Evolutionary conservation across 75 land plant species (phyloP).

Genomic region (Cupressus sempervirens): DNA sequence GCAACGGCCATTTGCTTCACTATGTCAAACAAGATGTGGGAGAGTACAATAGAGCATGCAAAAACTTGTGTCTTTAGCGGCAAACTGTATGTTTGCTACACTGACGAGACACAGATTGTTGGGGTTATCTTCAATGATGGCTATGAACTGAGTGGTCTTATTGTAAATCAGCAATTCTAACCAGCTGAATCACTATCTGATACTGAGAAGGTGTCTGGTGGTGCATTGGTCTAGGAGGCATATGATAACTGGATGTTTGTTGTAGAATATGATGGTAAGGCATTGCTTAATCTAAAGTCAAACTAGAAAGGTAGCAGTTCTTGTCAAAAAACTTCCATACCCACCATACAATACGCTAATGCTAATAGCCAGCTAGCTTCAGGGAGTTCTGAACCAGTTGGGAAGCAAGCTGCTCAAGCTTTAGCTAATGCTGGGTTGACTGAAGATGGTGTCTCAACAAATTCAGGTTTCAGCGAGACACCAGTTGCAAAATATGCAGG

Average conservation of each 20-base stretch:
- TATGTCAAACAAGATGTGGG: constrained; percentile 99
- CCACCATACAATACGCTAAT: constrained; percentile 20
- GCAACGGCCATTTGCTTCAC: too few relatives aligned
- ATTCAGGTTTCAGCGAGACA: constrained; percentile 21
- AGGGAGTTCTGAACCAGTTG: constrained; percentile 11
- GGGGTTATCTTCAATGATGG: constrained; percentile 88
- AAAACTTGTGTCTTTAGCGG: constrained; percentile 91
- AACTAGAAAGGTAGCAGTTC: constrained; percentile 21
- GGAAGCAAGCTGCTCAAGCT: constrained; percentile 27
- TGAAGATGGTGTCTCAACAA: constrained; percentile 17
- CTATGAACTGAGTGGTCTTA: constrained; percentile 77
- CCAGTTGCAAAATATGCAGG: constrained; percentile 22
- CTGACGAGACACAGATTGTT: constrained; percentile 63
- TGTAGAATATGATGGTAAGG: constrained; percentile 80
- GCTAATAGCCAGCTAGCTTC: constrained; percentile 34
- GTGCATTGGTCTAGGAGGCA: constrained; percentile 76
- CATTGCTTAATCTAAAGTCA: constrained; percentile 32
- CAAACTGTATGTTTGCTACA: constrained; percentile 74
- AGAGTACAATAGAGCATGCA: constrained; percentile 85
- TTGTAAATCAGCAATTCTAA: constrained; percentile 51
- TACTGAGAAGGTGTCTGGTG: constrained; percentile 81
- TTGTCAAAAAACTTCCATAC: constrained; percentile 17
- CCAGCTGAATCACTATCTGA: constrained; percentile 84
- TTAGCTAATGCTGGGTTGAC: constrained; percentile 19
- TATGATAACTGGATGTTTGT: constrained; percentile 88